A percentile compares a stretch with the other conserved stretches of the same genome.
Conservation (phyloP, 2,329 filamentous ascomycete species). For the Pseudogymnoascus sp. region DNA sequence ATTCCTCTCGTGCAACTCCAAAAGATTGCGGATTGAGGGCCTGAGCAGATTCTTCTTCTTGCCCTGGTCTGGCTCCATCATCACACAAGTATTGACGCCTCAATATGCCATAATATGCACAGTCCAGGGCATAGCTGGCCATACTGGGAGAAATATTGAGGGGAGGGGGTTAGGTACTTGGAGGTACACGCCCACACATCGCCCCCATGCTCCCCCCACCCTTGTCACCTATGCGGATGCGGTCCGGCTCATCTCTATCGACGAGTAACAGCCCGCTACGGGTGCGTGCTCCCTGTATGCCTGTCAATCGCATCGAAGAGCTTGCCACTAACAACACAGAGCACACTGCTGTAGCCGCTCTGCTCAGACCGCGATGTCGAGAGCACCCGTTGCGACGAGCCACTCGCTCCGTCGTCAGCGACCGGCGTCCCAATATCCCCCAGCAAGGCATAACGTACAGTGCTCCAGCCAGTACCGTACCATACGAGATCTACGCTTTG, state of each 20-base stretch:
- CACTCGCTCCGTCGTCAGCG: slow-evolving; percentile 33
- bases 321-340: slow-evolving; percentile 39
- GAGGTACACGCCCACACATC: neutral
- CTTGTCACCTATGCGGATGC: slow-evolving; percentile 2
- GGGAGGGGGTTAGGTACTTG: neutral
- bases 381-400: slow-evolving; percentile 31
- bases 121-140: neutral
- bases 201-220: slow-evolving; percentile 10
- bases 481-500: slow-evolving; percentile 2
- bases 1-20: neutral
- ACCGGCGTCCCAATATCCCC: slow-evolving; percentile 20
- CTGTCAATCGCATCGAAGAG: slow-evolving; percentile 2
- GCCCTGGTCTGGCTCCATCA: slow-evolving; percentile 3
- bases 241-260: slow-evolving; percentile 12
- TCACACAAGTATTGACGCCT: slow-evolving; percentile 7
- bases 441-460: slow-evolving; percentile 5
- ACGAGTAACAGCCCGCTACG: neutral
- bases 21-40: slow-evolving; percentile 1
- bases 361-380: slow-evolving; percentile 28
- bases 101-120: slow-evolving; percentile 4
- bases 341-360: slow-evolving; percentile 39
- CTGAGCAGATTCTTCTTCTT: neutral
- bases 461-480: slow-evolving; percentile 9
- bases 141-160: neutral
- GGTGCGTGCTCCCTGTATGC: slow-evolving; percentile 5